Evolutionary conservation across 352 stramenopile species (phyloP).

Genomic region (Phytophthora tubulina): DNA sequence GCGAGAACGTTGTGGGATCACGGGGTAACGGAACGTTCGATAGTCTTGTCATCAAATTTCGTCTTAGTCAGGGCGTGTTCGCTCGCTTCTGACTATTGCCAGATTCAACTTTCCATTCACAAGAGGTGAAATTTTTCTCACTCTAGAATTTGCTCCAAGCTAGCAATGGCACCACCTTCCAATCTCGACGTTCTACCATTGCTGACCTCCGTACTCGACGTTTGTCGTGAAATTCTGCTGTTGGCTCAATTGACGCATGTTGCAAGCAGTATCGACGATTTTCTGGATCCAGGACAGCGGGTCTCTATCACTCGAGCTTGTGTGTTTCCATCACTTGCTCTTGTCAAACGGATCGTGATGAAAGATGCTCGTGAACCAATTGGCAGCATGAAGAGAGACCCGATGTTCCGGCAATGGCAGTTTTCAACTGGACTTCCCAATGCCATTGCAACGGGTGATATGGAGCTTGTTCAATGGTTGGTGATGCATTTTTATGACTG

Average conservation of each 20-base stretch:
- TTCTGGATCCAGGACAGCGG: not conserved
- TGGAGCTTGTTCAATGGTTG: conserved; percentile 7
- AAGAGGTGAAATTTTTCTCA: not conserved
- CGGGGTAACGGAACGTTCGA: too few relatives aligned
- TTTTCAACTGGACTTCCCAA: conserved; percentile 15
- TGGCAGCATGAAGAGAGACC: not conserved
- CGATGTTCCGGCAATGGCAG: conserved; percentile 12
- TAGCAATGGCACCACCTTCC: too few relatives aligned
- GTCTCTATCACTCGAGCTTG: not conserved
- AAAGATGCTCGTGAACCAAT: not conserved
- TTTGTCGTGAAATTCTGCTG: too few relatives aligned
- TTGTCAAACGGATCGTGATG: not conserved
- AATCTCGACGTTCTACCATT: too few relatives aligned
- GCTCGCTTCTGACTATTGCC: too few relatives aligned
- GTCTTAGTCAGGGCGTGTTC: too few relatives aligned
- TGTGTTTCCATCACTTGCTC: not conserved
- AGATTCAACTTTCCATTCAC: too few relatives aligned
- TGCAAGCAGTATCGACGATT: conserved; percentile 1
- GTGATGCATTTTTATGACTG: not conserved
- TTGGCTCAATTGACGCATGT: not conserved
- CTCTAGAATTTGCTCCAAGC: too few relatives aligned
- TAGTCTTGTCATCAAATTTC: too few relatives aligned
- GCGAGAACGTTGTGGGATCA: too few relatives aligned
- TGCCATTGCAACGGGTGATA: conserved; percentile 4
- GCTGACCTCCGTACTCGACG: too few relatives aligned